Base-by-base conservation (phyloP, 169 alveolate genomes). In the Babesia ovis region DNA sequence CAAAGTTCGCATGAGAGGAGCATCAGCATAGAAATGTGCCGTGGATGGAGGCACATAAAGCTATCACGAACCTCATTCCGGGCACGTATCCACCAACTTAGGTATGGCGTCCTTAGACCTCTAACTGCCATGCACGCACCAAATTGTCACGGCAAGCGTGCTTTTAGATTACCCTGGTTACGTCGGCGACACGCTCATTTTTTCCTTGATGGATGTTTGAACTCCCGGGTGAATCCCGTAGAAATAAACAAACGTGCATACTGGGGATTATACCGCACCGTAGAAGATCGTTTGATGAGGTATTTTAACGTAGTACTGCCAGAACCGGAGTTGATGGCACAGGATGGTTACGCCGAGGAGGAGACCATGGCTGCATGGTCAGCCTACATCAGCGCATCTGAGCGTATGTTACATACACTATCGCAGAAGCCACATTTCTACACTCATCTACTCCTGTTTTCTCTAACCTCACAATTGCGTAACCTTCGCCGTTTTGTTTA, bases 401-500 rank as follows among this genome's bases (percentile, higher is more conserved):
- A 79, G 35, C 29, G 50, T 4, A 34, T 75, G 43, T 23, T 79
- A 22, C 77, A 69, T 45, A 25, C 29, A 2, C 48, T 79, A 20
- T 68, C 83, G 37, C 31, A 70, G 32, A 58, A 79, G 22, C 71
- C 61, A 11, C n/a, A 31, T 1, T 1, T 50, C 25, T 68, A 79
- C 34, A 23, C 41, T 25, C 77, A 59, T 27, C 20, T 79, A 14
- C n/a, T 61, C 37, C 25, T 68, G n/a, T 20, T 69, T 23, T 37
- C 67, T n/a, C n/a, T 79, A 37, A 25, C 59, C 34, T 48, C 61
- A 8, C 69, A 68, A 34, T 23, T 69, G 68, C 73, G 87, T n/a
- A 79, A 69, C 64, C 31, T 68, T 34, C 45, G 82, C 20, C 55
- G 77, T 12, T n/a, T 70, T 18, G 29, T 79, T 1, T 56, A 34